These are phyloP conservation scores for Malania oleifera DNA, from an alignment of 164 flowering plant genomes.

Conservation along the genomic window DNA sequence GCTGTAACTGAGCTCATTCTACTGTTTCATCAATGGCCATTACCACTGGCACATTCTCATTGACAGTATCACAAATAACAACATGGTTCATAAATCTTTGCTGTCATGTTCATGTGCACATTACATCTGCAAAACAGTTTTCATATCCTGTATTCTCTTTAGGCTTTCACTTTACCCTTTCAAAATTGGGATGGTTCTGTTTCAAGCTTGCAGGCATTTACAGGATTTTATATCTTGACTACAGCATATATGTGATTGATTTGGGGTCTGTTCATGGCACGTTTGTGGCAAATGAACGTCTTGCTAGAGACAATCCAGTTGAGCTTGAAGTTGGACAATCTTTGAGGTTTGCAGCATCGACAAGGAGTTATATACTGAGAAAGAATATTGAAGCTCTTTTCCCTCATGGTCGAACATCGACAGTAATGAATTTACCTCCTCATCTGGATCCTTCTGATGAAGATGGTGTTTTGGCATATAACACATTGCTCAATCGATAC, in stretches of 20 bases:
- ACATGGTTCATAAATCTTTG: too few species aligned
- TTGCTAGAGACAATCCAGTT: constrained; percentile 80
- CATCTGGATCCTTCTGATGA: constrained; percentile 92
- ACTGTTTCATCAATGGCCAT: too few species aligned
- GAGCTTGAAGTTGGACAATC: constrained; percentile 99
- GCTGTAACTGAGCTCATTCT: too few species aligned
- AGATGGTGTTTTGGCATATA: constrained; percentile 87
- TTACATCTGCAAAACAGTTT: too few species aligned
- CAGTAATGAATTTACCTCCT: constrained; percentile 70
- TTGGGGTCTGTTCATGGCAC: constrained; percentile 98
- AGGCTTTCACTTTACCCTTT: neutral
- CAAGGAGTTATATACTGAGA: constrained; percentile 74
- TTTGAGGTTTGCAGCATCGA: constrained; percentile 92
- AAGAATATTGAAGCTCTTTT: constrained; percentile 82
- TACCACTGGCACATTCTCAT: too few species aligned
- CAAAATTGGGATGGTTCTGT: neutral
- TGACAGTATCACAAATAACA: too few species aligned
- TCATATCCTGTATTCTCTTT: too few species aligned
- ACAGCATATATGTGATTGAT: constrained; percentile 92
- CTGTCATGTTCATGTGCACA: too few species aligned
- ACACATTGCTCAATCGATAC: constrained; percentile 74
- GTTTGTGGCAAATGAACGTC: constrained; percentile 92
- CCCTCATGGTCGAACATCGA: constrained; percentile 50
- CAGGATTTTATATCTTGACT: constrained; percentile 6
- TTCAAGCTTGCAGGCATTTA: constrained; percentile 16